These are phyloP conservation scores for Malbranchea zuffiana DNA, from an alignment of 2,329 filamentous ascomycete species.

Conservation along the genomic window DNA sequence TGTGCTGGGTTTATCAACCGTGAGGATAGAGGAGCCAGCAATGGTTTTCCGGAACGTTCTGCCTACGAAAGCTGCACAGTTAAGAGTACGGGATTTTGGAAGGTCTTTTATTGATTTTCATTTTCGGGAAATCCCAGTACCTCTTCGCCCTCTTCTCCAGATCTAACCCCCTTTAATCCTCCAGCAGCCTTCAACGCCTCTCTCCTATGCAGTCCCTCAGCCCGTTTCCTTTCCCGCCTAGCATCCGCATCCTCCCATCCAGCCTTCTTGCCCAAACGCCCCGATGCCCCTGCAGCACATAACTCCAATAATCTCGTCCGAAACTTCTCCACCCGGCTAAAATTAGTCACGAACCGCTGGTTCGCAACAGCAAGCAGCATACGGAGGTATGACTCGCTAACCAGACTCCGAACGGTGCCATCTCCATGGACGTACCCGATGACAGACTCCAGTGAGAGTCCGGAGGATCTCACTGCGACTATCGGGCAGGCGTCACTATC, in stretches of 20 bases:
- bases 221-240: constrained; percentile 31
- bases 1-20: too few relatives aligned
- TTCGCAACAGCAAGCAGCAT: constrained; percentile 61
- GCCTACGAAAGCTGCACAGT: too few relatives aligned
- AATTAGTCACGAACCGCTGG: constrained; percentile 40
- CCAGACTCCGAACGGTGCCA: constrained; percentile 41
- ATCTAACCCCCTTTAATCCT: too few relatives aligned
- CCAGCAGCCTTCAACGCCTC: constrained; percentile 11
- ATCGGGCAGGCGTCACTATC: constrained; percentile 49
- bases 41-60: too few relatives aligned
- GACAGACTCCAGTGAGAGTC: constrained; percentile 69
- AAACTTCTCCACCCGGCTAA: constrained; percentile 32
- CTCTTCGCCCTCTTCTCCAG: too few relatives aligned
- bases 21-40: too few relatives aligned
- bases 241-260: constrained; percentile 31
- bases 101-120: too few relatives aligned
- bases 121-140: too few relatives aligned
- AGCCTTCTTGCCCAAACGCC: constrained; percentile 2
- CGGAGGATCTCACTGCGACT: constrained; percentile 75
- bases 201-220: constrained; percentile 32
- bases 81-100: too few relatives aligned
- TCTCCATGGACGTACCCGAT: constrained; percentile 48
- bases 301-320: constrained; percentile 21
- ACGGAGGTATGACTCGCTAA: constrained; percentile 56
- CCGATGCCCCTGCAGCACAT: constrained; percentile 12